Conservation (phyloP, 805 yeast species). For the Starmerella geochares region DNA sequence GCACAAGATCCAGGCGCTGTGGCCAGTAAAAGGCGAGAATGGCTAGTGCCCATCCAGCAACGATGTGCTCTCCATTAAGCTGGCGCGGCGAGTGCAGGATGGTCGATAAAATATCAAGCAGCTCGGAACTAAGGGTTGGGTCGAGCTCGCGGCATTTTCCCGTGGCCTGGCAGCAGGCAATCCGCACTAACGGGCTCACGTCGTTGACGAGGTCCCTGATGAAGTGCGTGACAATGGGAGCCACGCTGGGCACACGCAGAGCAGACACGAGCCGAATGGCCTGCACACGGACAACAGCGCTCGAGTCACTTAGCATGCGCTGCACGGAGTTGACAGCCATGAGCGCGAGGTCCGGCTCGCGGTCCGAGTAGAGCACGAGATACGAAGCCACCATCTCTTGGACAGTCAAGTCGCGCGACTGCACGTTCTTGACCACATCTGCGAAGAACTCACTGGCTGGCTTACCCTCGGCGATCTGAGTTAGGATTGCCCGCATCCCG, state of each 20-base stretch:
- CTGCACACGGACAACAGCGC: constrained; percentile 56
- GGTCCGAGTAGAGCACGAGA: constrained; percentile 64
- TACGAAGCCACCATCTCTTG: constrained; percentile 69
- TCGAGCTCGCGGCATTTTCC: constrained; percentile 44
- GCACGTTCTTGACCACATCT: constrained; percentile 78
- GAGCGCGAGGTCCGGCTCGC: constrained; percentile 80
- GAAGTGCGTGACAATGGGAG: constrained; percentile 67
- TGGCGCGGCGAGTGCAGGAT: constrained; percentile 50
- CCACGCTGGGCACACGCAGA: constrained; percentile 68
- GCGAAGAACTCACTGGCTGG: constrained; percentile 45
- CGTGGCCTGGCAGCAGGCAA: constrained; percentile 68
- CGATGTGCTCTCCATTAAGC: constrained; percentile 40
- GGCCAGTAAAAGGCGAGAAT: constrained; percentile 46
- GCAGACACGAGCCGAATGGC: constrained; percentile 74
- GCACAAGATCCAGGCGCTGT: constrained; percentile 54
- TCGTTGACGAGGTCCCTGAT: constrained; percentile 61
- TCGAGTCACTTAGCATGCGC: constrained; percentile 56
- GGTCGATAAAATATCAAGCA: constrained; percentile 41
- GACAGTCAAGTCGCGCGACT: constrained; percentile 53
- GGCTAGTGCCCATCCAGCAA: constrained; percentile 58
- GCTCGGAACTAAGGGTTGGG: constrained; percentile 39
- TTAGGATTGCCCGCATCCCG: constrained; percentile 48
- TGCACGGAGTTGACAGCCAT: constrained; percentile 87
- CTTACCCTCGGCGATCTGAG: constrained; percentile 27
- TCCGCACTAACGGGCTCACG: constrained; percentile 64